Conservation (phyloP, 2,329 filamentous ascomycete species). For the Ophiognomonia clavigignenti-juglandacearum region DNA sequence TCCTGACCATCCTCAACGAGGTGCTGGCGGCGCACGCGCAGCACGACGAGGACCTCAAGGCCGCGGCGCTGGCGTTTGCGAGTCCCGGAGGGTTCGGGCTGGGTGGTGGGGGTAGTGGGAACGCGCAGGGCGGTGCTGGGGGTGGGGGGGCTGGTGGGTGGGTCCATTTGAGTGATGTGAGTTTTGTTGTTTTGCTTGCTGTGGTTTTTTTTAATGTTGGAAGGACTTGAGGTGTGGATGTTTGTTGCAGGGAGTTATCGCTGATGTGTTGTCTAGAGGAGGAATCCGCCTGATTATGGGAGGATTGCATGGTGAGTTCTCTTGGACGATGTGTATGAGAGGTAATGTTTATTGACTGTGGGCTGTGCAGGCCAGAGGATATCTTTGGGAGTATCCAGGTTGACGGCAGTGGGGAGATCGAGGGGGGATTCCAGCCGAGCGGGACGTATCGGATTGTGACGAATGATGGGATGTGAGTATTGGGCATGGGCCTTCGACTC, state of each 20-base stretch:
- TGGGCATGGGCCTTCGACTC: too few relatives aligned
- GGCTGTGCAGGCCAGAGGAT: slow-evolving; percentile 49
- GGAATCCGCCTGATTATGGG: slow-evolving; percentile 63
- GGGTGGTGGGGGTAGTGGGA: slow-evolving; percentile 42
- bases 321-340: background rate
- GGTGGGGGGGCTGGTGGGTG: slow-evolving; percentile 57
- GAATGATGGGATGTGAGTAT: slow-evolving; percentile 17
- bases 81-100: slow-evolving; percentile 50
- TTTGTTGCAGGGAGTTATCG: background rate
- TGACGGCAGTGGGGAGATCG: slow-evolving; percentile 49
- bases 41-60: slow-evolving; percentile 49
- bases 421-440: slow-evolving; percentile 54
- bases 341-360: background rate
- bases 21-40: slow-evolving; percentile 52
- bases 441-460: slow-evolving; percentile 37
- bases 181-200: too few relatives aligned
- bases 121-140: slow-evolving; percentile 57
- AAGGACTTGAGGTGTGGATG: background rate
- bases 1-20: slow-evolving; percentile 54
- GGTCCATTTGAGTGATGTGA: slow-evolving; percentile 58
- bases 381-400: slow-evolving; percentile 66
- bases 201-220: background rate
- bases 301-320: slow-evolving; percentile 51
- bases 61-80: slow-evolving; percentile 57
- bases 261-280: slow-evolving; percentile 22